These are phyloP conservation scores for Emmonsia crescens DNA, from an alignment of 2,329 filamentous ascomycete genomes.

Conservation along the genomic window DNA sequence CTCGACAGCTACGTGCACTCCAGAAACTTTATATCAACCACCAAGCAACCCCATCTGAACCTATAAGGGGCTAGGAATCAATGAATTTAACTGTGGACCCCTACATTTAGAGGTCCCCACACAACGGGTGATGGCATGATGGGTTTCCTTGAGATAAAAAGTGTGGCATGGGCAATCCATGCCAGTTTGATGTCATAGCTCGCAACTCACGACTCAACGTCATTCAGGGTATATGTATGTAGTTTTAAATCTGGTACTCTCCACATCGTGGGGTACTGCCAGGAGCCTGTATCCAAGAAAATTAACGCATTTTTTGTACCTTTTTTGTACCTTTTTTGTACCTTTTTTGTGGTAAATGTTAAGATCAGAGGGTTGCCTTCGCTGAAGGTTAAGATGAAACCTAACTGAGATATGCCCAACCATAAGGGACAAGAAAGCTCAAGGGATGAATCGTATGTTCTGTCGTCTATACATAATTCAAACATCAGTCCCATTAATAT, in stretches of 20 bases:
- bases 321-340: neutral
- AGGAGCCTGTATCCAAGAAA: neutral
- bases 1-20: neutral
- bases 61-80: neutral
- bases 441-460: too few relatives aligned
- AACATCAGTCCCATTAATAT: too few relatives aligned
- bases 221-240: neutral
- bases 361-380: too few relatives aligned
- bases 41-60: neutral
- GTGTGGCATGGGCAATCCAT: neutral
- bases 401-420: too few relatives aligned
- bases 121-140: neutral
- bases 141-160: neutral
- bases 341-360: too few relatives aligned
- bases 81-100: neutral
- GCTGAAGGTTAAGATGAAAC: too few relatives aligned
- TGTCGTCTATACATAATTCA: too few relatives aligned
- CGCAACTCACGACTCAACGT: neutral
- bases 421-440: too few relatives aligned
- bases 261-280: neutral
- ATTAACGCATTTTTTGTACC: too few relatives aligned
- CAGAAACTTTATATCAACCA: neutral
- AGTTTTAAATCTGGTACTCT: neutral
- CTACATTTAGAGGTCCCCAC: neutral
- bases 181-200: neutral